A percentile compares a stretch with the other conserved stretches of the same genome.
Conservation (phyloP, 2,329 filamentous ascomycete genomes). For the Lizonia empirigonia region DNA sequence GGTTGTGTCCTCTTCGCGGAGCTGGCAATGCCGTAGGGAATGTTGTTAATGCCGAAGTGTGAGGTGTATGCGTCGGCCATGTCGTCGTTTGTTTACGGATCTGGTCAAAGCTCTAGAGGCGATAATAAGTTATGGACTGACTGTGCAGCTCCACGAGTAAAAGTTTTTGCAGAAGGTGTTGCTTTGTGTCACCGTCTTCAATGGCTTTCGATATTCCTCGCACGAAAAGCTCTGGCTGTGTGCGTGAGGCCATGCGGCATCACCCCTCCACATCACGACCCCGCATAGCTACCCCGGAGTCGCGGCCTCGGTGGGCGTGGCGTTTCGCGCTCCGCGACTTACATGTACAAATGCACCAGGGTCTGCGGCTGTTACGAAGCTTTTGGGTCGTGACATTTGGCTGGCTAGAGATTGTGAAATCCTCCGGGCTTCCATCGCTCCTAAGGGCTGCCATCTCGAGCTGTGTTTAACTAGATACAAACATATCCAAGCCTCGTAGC, state of each 20-base stretch:
- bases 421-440: too few species aligned
- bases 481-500: too few species aligned
- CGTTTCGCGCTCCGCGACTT: neutral
- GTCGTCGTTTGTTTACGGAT: too few species aligned
- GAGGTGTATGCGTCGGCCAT: conserved; percentile 33
- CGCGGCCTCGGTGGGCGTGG: neutral
- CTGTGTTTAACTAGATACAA: too few species aligned
- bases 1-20: conserved; percentile 35
- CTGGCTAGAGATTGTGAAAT: too few species aligned
- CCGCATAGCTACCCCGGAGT: neutral
- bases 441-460: too few species aligned
- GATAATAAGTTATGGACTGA: too few species aligned
- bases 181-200: too few species aligned
- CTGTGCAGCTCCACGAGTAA: too few species aligned
- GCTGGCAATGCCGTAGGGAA: conserved; percentile 41
- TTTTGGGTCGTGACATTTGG: neutral
- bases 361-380: neutral
- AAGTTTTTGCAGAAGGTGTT: too few species aligned
- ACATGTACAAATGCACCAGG: neutral
- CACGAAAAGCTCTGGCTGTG: neutral
- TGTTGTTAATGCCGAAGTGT: conserved; percentile 41
- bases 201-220: neutral
- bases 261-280: conserved; percentile 11
- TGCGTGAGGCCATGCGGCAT: neutral
- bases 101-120: too few species aligned